A percentile compares a stretch with the other conserved stretches of the same genome.
Conservation (phyloP, 2,329 filamentous ascomycete species). For the Ascochyta fabae region DNA sequence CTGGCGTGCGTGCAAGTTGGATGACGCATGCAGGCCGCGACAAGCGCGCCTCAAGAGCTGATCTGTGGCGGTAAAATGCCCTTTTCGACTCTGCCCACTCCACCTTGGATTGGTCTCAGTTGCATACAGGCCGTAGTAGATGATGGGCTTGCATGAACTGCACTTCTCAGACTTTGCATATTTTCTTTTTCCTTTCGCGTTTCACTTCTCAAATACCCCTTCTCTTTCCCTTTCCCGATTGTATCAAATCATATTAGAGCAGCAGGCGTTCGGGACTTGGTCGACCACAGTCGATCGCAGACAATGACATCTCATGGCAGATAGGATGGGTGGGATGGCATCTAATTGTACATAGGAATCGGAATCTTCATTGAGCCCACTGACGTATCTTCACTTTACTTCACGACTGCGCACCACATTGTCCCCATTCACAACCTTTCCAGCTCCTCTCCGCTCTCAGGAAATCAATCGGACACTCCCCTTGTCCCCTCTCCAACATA, state of each 20-base stretch:
- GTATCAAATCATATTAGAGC: slow-evolving; percentile 3
- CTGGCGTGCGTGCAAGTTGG: slow-evolving; percentile 37
- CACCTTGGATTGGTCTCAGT: background rate
- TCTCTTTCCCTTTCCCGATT: slow-evolving; percentile 16
- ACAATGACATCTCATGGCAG: slow-evolving; percentile 11
- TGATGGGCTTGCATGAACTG: too few relatives aligned
- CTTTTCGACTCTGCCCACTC: background rate
- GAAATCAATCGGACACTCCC: slow-evolving; percentile 14
- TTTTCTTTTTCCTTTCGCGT: background rate
- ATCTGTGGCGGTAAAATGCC: slow-evolving; percentile 38
- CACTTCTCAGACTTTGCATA: slow-evolving; percentile 1
- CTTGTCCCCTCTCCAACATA: slow-evolving; percentile 1
- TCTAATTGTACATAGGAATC: slow-evolving; percentile 20
- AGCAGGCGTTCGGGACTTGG: slow-evolving; percentile 14
- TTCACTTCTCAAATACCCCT: slow-evolving; percentile 24
- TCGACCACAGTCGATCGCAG: background rate
- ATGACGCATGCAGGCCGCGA: slow-evolving; percentile 42
- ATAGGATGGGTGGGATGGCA: slow-evolving; percentile 2
- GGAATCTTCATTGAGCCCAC: slow-evolving; percentile 2
- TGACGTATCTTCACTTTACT: background rate
- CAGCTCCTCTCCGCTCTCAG: slow-evolving; percentile 11
- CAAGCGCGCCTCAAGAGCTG: slow-evolving; percentile 44
- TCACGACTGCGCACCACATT: slow-evolving; percentile 24
- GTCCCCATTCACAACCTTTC: slow-evolving; percentile 18
- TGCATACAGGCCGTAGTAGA: too few relatives aligned